These are phyloP conservation scores for Scleroderma citrinum DNA, from an alignment of 768 basidiomycete genomes.

Conservation along the genomic window DNA sequence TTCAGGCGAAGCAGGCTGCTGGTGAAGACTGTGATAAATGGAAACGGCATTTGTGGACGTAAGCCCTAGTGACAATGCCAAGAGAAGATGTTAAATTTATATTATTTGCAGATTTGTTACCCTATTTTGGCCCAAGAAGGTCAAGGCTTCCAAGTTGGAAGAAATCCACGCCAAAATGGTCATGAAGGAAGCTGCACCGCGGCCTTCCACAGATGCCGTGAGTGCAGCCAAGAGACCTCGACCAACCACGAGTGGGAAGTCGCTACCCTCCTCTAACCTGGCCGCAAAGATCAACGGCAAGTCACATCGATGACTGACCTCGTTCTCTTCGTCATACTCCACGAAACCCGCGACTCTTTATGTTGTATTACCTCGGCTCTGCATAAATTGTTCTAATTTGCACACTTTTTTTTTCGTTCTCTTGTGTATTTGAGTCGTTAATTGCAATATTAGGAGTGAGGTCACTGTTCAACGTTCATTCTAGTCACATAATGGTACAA, in stretches of 20 bases:
- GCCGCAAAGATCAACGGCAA: constrained; percentile 57
- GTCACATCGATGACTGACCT: constrained; percentile 44
- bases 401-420: constrained; percentile 5
- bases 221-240: constrained; percentile 56
- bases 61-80: constrained; percentile 32
- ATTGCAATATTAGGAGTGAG: constrained; percentile 7
- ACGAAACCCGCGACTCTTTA: constrained; percentile 1
- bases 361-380: constrained; percentile 16
- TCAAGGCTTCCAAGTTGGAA: constrained; percentile 87
- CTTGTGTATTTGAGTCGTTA: constrained; percentile 17
- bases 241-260: constrained; percentile 41
- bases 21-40: constrained; percentile 84
- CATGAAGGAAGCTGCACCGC: constrained; percentile 73
- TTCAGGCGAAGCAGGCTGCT: constrained; percentile 64
- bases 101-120: constrained; percentile 72
- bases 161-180: constrained; percentile 97
- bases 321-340: constrained; percentile 10
- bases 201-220: constrained; percentile 43
- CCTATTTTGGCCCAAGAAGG: constrained; percentile 96
- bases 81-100: constrained; percentile 1
- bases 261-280: constrained; percentile 37
- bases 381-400: constrained; percentile 27
- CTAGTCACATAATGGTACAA: background rate
- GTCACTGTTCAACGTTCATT: background rate
- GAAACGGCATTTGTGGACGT: constrained; percentile 97